Conservation (phyloP, 768 basidiomycete genomes). For the Neoboletus brunneissimus region DNA sequence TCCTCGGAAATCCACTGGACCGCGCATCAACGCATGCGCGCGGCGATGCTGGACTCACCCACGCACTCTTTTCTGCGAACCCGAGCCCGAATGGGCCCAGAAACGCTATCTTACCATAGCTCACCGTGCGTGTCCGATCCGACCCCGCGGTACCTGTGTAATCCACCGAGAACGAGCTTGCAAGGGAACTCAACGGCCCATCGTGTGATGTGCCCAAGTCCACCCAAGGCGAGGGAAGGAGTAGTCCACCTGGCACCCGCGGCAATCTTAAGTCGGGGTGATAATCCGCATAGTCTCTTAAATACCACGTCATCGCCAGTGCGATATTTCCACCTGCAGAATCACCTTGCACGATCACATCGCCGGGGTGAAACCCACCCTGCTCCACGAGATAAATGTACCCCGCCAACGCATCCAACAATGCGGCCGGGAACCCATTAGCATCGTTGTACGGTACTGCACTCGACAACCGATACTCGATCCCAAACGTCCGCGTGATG, state of each 20-base stretch:
- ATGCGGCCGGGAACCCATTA: constrained; percentile 50
- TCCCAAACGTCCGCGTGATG: constrained; percentile 32
- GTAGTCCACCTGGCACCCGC: constrained; percentile 26
- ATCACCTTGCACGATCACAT: constrained; percentile 50
- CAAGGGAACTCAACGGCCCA: constrained; percentile 37
- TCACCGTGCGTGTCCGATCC: neutral
- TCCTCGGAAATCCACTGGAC: constrained; percentile 59
- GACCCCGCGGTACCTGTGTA: constrained; percentile 26
- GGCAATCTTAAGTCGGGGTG: constrained; percentile 18
- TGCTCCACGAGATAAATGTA: constrained; percentile 48
- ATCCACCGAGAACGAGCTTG: constrained; percentile 23
- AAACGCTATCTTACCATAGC: constrained; percentile 34
- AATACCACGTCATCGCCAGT: constrained; percentile 37
- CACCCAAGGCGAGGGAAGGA: constrained; percentile 37
- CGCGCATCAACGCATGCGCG: constrained; percentile 36
- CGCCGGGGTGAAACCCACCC: constrained; percentile 39
- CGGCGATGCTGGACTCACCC: constrained; percentile 58
- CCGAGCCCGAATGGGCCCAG: constrained; percentile 48
- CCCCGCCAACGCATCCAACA: constrained; percentile 51
- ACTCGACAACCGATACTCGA: constrained; percentile 49
- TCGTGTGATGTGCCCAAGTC: constrained; percentile 22
- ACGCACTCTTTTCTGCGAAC: constrained; percentile 47
- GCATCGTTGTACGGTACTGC: constrained; percentile 24
- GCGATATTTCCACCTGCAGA: constrained; percentile 56
- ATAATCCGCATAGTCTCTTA: constrained; percentile 22